A percentile compares a stretch with the other conserved stretches of the same genome.
phyloP scores from a whole-genome alignment of 148 eudicot species.

The Fagopyrum tataricum region DNA sequence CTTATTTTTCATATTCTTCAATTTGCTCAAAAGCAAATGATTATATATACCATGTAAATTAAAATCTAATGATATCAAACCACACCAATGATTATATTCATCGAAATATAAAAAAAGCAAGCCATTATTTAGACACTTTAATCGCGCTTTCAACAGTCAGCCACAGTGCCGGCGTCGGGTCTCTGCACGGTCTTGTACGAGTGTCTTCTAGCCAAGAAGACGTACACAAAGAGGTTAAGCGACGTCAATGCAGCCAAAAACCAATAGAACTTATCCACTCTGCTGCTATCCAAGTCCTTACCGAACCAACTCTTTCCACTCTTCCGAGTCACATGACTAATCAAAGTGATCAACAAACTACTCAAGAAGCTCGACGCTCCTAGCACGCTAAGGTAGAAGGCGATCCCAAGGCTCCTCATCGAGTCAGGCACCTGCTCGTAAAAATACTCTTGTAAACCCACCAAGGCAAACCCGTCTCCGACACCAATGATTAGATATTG shows the following conservation, averaged over 20 bases:
- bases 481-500: conserved; percentile 48
- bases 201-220: conserved; percentile 33
- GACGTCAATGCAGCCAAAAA: conserved; percentile 23
- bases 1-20: too few relatives aligned
- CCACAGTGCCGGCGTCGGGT: conserved; percentile 23
- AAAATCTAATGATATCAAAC: too few relatives aligned
- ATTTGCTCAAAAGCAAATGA: too few relatives aligned
- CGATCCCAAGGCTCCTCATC: conserved; percentile 68
- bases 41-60: background rate
- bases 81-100: background rate
- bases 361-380: conserved; percentile 56
- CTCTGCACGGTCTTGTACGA: conserved; percentile 56
- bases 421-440: conserved; percentile 82
- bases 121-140: conserved; percentile 21
- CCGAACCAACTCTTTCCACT: conserved; percentile 58
- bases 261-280: conserved; percentile 33
- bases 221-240: conserved; percentile 27
- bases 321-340: conserved; percentile 37
- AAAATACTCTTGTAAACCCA: conserved; percentile 69
- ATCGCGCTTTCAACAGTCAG: conserved; percentile 34
- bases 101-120: background rate
- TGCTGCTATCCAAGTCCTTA: conserved; percentile 36
- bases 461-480: conserved; percentile 56
- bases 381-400: conserved; percentile 55
- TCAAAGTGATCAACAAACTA: conserved; percentile 44